These are phyloP conservation scores for Leishmania guyanensis DNA, from an alignment of 208 protist species.

Conservation along the genomic window DNA sequence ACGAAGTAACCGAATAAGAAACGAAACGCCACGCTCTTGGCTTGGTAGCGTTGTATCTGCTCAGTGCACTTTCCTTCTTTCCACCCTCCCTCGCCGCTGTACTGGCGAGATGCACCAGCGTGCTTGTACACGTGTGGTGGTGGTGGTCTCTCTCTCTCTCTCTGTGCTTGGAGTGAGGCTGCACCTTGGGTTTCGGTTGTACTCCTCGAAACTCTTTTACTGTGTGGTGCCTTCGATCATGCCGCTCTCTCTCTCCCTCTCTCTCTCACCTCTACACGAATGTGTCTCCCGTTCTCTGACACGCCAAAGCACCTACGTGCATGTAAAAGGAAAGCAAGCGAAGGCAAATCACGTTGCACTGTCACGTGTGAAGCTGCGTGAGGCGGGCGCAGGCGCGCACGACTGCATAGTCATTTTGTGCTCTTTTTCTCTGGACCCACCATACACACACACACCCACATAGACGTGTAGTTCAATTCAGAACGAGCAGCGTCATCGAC, in stretches of 20 bases:
- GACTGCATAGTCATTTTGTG: not conserved
- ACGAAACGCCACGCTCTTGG: not conserved
- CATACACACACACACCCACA: not conserved
- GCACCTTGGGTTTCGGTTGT: not conserved
- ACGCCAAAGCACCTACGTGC: not conserved
- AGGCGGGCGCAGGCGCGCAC: not conserved
- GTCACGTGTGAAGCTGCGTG: not conserved
- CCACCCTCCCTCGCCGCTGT: not conserved
- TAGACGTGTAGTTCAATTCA: not conserved
- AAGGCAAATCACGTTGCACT: not conserved
- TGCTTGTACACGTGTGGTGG: not conserved
- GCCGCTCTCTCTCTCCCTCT: not conserved
- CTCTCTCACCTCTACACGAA: not conserved
- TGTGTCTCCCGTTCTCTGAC: not conserved
- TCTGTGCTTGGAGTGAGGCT: not conserved
- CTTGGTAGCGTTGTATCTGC: not conserved
- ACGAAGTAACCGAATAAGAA: not conserved
- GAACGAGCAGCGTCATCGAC: not conserved
- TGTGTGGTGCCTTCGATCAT: not conserved
- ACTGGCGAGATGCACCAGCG: not conserved
- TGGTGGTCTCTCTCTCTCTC: not conserved
- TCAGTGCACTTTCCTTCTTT: not conserved
- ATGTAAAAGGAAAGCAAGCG: not conserved
- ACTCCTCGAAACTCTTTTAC: not conserved
- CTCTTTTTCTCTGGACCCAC: not conserved